phyloP scores from a whole-genome alignment of 108 stramenopile species.

The Schizochytrium sp. region DNA sequence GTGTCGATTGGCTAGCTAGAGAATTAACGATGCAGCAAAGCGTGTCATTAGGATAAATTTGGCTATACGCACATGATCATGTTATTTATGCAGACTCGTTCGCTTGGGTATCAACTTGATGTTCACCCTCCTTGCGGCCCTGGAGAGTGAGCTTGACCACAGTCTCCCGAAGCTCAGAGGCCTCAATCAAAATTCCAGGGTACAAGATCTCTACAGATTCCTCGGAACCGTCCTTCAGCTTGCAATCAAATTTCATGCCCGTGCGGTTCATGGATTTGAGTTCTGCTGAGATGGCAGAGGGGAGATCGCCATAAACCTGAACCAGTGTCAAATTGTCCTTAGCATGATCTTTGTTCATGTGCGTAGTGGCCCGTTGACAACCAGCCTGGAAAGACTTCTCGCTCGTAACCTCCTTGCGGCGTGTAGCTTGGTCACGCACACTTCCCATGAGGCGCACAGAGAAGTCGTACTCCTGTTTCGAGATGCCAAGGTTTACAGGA shows the following conservation, averaged over 20 bases:
- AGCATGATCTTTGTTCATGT: slow-evolving; percentile 60
- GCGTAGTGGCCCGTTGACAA: neutral
- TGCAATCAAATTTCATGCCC: slow-evolving; percentile 8
- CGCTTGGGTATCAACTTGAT: neutral
- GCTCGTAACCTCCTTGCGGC: neutral
- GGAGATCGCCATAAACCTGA: neutral
- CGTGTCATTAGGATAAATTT: no score
- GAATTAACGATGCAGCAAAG: no score
- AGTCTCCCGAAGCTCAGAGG: slow-evolving; percentile 29
- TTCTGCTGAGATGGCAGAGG: neutral
- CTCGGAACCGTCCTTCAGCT: neutral
- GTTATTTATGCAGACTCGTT: neutral
- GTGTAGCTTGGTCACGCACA: neutral
- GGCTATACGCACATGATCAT: no score
- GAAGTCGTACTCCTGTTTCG: neutral
- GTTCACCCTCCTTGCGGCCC: neutral
- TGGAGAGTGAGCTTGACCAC: slow-evolving; percentile 44
- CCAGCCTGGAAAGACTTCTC: slow-evolving; percentile 7
- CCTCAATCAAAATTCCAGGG: slow-evolving; percentile 14
- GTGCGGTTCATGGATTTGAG: neutral
- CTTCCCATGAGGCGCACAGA: neutral
- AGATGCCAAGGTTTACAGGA: neutral
- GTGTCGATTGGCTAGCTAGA: no score
- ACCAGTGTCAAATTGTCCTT: slow-evolving; percentile 22
- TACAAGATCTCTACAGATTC: neutral